Base-by-base conservation (phyloP, 495 filamentous ascomycete species). In the Xylaria telfairii region DNA sequence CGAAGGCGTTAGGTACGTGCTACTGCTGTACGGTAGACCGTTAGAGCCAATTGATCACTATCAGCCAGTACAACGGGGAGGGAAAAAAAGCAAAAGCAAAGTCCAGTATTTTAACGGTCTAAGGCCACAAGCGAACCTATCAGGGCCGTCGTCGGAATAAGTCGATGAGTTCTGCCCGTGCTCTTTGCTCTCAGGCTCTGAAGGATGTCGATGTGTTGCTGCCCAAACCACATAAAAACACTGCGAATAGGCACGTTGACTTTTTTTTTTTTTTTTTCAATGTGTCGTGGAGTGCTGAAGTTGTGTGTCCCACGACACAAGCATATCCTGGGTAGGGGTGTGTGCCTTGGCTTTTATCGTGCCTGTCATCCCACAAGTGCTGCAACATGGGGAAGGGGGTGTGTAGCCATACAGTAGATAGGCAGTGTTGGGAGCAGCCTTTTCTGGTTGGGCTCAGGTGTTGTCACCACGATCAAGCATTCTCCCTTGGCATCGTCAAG, bases 111-210 rank as follows among this genome's bases (percentile, higher is more conserved):
- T 34, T 41, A 7, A 30, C 26, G 15, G 17, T 32, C 30, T 65
- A 26, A 65, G 21, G 30, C 19, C n/a, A n/a, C 13, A 21, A 65
- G n/a, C 42, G 46, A 37, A 28, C 42, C 63, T n/a, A 49, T 65
- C 19, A 65, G n/a, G 19, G n/a, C 39, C 41, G 6, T 47, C 17
- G 21, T 59, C 56, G 56, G 56, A n/a, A 21, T 9, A 32, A 28
- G n/a, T n/a, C 5, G 9, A 59, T 21, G 13, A 32, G 10, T n/a
- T 42, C 34, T 62, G 4, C 6, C 15, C 57, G 32, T 24, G 8
- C n/a, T 26, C 57, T 37, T 42, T 24, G 12, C 57, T 26, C 12
- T 24, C 3, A 26, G 37, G 37, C 1, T 3, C 57, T 41, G 37
- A 1, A 42, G 37, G 28, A 15, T 62, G 37, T n/a, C 12, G 26